Evolutionary conservation across 345 rosid species (phyloP).

Genomic region (Gossypium thurberi): DNA sequence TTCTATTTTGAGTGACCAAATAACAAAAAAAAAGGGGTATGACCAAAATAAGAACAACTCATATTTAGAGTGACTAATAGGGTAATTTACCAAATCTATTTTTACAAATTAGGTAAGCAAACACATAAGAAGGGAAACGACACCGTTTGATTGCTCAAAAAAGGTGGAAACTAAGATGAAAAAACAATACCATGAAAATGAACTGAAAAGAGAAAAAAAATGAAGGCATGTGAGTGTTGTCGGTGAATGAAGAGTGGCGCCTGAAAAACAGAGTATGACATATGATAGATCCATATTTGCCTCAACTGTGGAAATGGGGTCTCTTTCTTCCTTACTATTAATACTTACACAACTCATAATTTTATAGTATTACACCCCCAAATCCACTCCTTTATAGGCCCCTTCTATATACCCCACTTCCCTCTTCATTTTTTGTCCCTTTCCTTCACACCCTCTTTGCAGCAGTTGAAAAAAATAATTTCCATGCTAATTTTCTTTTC

Average conservation of each 20-base stretch:
- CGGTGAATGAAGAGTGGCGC: constrained; percentile 7
- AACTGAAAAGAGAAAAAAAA: neutral
- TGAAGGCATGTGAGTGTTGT: constrained; percentile 6
- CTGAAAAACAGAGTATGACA: neutral
- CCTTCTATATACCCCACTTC: neutral
- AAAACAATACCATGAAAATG: neutral
- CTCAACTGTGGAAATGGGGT: neutral
- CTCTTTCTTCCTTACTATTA: neutral
- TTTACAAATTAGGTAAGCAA: neutral
- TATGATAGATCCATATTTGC: constrained; percentile 2
- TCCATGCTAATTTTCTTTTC: neutral
- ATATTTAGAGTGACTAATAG: too few relatives aligned
- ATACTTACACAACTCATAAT: neutral
- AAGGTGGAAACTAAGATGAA: neutral
- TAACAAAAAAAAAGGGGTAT: neutral
- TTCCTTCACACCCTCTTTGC: neutral
- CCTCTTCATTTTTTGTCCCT: neutral
- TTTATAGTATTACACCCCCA: neutral
- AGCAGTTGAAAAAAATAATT: neutral
- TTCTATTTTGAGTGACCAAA: too few relatives aligned
- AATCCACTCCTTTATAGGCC: neutral
- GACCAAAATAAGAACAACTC: too few relatives aligned
- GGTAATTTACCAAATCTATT: too few relatives aligned
- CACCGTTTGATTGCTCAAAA: neutral
- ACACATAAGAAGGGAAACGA: neutral